These are phyloP conservation scores for Trypanosomatidae sp. DNA, from an alignment of 208 protist species.

Conservation along the genomic window DNA sequence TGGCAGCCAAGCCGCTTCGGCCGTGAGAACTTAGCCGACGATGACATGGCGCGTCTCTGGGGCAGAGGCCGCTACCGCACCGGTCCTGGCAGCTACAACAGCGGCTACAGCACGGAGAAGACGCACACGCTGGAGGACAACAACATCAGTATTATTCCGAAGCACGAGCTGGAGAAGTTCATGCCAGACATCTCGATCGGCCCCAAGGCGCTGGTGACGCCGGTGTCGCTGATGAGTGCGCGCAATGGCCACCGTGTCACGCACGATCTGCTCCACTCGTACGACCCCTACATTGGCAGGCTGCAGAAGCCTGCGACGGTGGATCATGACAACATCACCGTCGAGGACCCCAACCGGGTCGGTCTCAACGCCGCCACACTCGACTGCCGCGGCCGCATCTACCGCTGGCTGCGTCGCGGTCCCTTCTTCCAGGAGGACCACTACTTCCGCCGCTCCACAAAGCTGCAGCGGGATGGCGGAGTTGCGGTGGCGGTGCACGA, in stretches of 20 bases:
- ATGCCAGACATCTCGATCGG: constrained; percentile 91
- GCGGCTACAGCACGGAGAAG: constrained; percentile 87
- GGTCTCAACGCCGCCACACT: constrained; percentile 91
- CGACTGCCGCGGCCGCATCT: constrained; percentile 83
- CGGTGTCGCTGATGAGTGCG: constrained; percentile 88
- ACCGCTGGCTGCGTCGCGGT: constrained; percentile 87
- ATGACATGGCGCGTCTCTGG: constrained; percentile 78
- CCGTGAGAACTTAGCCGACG: constrained; percentile 74
- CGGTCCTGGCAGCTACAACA: constrained; percentile 86
- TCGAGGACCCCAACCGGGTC: constrained; percentile 84
- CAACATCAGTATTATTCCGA: constrained; percentile 80
- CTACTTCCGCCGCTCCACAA: constrained; percentile 80
- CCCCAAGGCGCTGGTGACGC: constrained; percentile 85
- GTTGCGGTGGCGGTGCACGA: constrained; percentile 59
- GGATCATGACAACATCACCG: constrained; percentile 86
- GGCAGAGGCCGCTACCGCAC: constrained; percentile 72
- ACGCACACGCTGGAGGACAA: constrained; percentile 83
- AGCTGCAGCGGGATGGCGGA: constrained; percentile 48
- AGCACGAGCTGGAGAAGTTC: constrained; percentile 89
- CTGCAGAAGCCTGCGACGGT: constrained; percentile 75
- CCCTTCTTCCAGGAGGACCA: constrained; percentile 91
- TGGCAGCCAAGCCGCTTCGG: constrained; percentile 88
- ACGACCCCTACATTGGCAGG: constrained; percentile 83
- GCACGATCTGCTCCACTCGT: constrained; percentile 90
- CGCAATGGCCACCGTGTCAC: constrained; percentile 90